phyloP scores from a whole-genome alignment of 2,329 filamentous ascomycete species.

The Penicillium verrucosum region DNA sequence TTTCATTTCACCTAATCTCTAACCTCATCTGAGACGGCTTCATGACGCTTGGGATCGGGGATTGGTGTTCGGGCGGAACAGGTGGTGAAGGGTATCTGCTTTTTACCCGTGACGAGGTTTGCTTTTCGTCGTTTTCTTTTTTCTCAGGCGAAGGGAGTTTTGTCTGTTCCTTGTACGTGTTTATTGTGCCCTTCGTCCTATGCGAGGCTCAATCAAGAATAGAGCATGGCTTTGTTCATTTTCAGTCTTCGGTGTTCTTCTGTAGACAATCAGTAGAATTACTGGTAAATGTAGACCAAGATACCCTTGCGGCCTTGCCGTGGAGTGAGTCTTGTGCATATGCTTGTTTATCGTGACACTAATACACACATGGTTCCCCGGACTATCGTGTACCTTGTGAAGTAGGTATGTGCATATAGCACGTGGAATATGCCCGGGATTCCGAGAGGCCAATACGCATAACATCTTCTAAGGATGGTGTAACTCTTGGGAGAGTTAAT shows the following conservation, averaged over 20 bases:
- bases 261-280: neutral
- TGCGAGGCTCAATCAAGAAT: constrained; percentile 17
- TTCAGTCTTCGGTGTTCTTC: neutral
- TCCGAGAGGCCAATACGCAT: neutral
- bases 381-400: neutral
- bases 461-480: neutral
- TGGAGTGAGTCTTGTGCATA: neutral
- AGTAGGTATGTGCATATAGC: neutral
- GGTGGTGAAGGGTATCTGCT: constrained; percentile 21
- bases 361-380: neutral
- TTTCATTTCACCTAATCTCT: constrained; percentile 29
- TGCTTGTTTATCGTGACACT: neutral
- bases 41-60: constrained; percentile 22
- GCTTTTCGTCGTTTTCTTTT: constrained; percentile 20
- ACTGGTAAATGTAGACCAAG: neutral
- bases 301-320: neutral
- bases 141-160: constrained; percentile 28
- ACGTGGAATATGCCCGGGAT: neutral
- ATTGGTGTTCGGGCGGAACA: constrained; percentile 31
- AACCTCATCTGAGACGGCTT: constrained; percentile 24
- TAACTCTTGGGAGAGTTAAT: neutral
- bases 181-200: constrained; percentile 23
- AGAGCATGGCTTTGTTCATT: constrained; percentile 22
- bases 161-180: constrained; percentile 30
- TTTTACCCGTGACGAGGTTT: constrained; percentile 24